A percentile compares a stretch with the other conserved stretches of the same genome.
Conservation (phyloP, 2,329 filamentous ascomycete genomes). For the Penicillium sp. region DNA sequence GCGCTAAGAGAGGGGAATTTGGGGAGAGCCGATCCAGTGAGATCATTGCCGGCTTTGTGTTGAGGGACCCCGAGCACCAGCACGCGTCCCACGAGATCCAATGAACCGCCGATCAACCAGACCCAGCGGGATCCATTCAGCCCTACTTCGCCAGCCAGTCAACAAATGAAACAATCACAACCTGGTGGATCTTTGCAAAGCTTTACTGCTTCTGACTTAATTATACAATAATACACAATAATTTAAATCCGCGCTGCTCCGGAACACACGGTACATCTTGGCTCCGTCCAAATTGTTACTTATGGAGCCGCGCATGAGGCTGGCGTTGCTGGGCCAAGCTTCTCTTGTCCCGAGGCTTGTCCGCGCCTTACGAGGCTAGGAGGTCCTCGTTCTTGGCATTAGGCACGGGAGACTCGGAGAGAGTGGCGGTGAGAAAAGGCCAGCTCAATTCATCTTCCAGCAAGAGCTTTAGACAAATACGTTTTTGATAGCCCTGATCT, state of each 20-base stretch:
- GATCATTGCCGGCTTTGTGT: constrained; percentile 7
- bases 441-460: neutral
- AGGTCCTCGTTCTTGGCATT: constrained; percentile 21
- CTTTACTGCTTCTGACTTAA: constrained; percentile 7
- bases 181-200: neutral
- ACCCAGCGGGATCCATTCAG: constrained; percentile 25
- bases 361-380: constrained; percentile 30
- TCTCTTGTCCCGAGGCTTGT: constrained; percentile 36
- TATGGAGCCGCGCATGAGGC: neutral
- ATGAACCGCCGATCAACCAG: constrained; percentile 26
- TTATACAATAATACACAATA: constrained; percentile 3
- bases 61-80: neutral
- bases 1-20: neutral
- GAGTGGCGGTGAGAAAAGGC: constrained; percentile 24
- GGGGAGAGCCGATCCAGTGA: constrained; percentile 11
- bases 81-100: constrained; percentile 25
- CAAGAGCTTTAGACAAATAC: neutral
- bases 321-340: constrained; percentile 31
- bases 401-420: neutral
- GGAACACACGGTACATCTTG: constrained; percentile 12
- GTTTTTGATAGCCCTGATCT: neutral
- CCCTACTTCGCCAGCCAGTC: constrained; percentile 25
- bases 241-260: constrained; percentile 6
- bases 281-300: constrained; percentile 1
- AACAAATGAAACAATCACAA: constrained; percentile 19